Percentiles rank a stretch among this genome's conserved stretches.
These are phyloP conservation scores for Mucor velutinosus DNA, from an alignment of 371 early-diverging fungal genomes.

Conservation along the genomic window DNA sequence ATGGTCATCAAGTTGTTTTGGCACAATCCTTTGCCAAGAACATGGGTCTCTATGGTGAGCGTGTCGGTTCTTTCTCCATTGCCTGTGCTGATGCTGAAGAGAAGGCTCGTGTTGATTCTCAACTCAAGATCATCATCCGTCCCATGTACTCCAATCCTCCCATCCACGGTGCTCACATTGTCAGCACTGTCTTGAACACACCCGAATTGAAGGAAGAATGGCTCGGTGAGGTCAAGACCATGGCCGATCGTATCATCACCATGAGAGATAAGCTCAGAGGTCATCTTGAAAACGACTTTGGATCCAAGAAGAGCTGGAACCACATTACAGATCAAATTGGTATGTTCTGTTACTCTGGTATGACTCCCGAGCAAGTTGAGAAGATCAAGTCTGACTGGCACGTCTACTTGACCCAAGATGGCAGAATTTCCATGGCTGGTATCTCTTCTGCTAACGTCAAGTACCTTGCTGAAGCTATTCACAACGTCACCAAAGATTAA, in stretches of 20 bases:
- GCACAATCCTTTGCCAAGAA: conserved; percentile 98
- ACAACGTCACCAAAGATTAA: conserved; percentile 82
- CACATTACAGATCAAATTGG: conserved; percentile 96
- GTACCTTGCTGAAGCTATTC: conserved; percentile 95
- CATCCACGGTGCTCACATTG: conserved; percentile 93
- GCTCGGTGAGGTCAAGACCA: conserved; percentile 91
- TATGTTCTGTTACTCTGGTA: conserved; percentile 96
- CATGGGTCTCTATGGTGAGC: conserved; percentile 98
- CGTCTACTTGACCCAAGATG: conserved; percentile 95
- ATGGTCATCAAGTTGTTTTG: conserved; percentile 83
- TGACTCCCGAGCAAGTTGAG: conserved; percentile 82
- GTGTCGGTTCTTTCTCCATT: conserved; percentile 94
- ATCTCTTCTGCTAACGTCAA: conserved; percentile 91
- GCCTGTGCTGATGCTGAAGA: conserved; percentile 81
- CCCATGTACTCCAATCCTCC: conserved; percentile 99
- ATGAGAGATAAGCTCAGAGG: conserved; percentile 82
- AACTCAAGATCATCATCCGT: conserved; percentile 94
- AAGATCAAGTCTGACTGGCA: conserved; percentile 85
- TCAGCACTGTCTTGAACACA: conserved; percentile 81
- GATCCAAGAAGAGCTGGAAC: conserved; percentile 82
- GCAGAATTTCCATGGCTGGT: conserved; percentile 98
- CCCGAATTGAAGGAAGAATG: conserved; percentile 84
- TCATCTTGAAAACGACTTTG: conserved; percentile 84
- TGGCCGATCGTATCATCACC: conserved; percentile 97
- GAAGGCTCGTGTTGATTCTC: conserved; percentile 85